Conservation (phyloP, 179 eudicot genomes). For the Amaranthus tricolor region DNA sequence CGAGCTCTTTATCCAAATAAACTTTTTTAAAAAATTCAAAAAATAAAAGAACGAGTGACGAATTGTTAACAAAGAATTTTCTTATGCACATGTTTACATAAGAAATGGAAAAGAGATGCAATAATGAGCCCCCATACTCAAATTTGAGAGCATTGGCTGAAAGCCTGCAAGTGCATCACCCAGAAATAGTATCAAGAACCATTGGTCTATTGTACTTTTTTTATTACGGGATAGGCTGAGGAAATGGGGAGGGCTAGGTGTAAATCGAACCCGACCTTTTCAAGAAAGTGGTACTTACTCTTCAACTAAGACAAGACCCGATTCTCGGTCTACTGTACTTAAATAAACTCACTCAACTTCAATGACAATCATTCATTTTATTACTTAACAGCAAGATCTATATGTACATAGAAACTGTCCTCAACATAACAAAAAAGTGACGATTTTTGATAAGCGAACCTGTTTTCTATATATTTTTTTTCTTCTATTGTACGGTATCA, state of each 20-base stretch:
- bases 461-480: too few relatives aligned
- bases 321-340: neutral
- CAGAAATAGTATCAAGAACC: too few relatives aligned
- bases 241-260: too few relatives aligned
- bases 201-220: too few relatives aligned
- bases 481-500: neutral
- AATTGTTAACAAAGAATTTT: neutral
- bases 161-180: neutral
- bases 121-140: neutral
- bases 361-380: neutral
- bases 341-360: neutral
- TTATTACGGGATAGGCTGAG: too few relatives aligned
- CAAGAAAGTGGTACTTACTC: too few relatives aligned
- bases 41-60: neutral
- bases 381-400: neutral
- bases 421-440: neutral
- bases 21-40: too few relatives aligned
- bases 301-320: too few relatives aligned
- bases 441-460: too few relatives aligned
- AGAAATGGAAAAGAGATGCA: neutral
- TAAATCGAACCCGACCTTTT: too few relatives aligned
- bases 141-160: neutral
- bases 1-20: neutral
- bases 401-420: neutral
- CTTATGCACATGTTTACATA: neutral